Evolutionary conservation across 2,329 filamentous ascomycete genomes (phyloP).

Genomic region (Bipolaris cookei): DNA sequence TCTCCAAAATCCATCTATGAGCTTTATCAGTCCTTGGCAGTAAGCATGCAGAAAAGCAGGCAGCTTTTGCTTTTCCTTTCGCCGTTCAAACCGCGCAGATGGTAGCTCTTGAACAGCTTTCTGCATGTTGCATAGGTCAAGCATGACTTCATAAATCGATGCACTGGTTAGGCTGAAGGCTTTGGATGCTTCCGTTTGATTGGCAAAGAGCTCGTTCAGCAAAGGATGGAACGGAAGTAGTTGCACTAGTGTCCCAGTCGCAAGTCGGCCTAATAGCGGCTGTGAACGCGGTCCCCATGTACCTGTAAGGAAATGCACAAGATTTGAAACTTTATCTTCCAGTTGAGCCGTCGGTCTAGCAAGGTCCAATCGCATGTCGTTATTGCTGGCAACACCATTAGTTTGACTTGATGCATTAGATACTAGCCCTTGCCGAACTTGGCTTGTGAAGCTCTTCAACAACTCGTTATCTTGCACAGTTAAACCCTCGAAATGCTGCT

Average conservation of each 20-base stretch:
- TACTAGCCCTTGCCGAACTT: conserved; percentile 27
- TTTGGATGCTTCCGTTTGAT: conserved; percentile 20
- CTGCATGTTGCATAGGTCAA: conserved; percentile 43
- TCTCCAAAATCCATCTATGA: conserved; percentile 23
- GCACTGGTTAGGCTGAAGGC: conserved; percentile 24
- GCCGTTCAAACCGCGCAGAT: conserved; percentile 42
- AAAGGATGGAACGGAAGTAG: conserved; percentile 53
- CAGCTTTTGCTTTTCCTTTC: conserved; percentile 46
- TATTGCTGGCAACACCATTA: conserved; percentile 6
- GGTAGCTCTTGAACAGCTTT: conserved; percentile 35
- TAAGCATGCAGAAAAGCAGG: conserved; percentile 40
- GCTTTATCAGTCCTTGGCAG: conserved; percentile 29
- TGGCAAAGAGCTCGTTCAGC: conserved; percentile 53
- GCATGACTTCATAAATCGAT: conserved; percentile 38
- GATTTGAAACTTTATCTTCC: conserved; percentile 17
- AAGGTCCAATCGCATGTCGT: conserved; percentile 1
- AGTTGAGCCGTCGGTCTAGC: not conserved
- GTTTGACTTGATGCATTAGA: not conserved
- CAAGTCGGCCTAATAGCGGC: conserved; percentile 10
- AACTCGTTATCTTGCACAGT: conserved; percentile 38
- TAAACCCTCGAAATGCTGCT: conserved; percentile 46
- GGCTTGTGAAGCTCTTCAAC: conserved; percentile 41
- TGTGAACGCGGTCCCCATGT: conserved; percentile 24
- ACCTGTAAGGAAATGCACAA: conserved; percentile 45
- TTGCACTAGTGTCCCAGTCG: conserved; percentile 21